phyloP scores from a whole-genome alignment of 2,329 filamentous ascomycete species.

The Furcasterigmium sp. region DNA sequence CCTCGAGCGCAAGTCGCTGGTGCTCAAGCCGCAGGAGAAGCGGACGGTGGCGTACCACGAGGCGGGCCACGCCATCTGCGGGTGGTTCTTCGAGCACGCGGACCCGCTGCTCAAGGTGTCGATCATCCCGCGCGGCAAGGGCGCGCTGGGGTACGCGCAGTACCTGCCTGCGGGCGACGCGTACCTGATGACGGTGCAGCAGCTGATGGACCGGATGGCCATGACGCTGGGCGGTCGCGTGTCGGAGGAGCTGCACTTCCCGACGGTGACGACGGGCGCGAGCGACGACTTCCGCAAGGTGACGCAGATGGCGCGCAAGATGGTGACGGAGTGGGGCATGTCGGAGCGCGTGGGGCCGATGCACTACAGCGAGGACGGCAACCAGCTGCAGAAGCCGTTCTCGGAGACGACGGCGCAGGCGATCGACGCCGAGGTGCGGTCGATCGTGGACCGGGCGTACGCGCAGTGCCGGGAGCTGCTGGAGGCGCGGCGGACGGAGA shows the following conservation, averaged over 20 bases:
- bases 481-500: constrained; percentile 77
- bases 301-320: constrained; percentile 88
- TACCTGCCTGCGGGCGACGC: constrained; percentile 90
- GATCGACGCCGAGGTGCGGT: constrained; percentile 86
- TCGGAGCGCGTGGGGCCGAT: constrained; percentile 88
- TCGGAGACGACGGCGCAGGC: constrained; percentile 88
- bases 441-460: constrained; percentile 90
- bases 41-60: constrained; percentile 96
- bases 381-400: constrained; percentile 89
- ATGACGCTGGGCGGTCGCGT: constrained; percentile 97
- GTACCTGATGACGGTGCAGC: constrained; percentile 91
- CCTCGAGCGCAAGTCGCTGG: constrained; percentile 93
- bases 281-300: constrained; percentile 99
- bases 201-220: constrained; percentile 98
- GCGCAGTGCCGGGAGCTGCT: constrained; percentile 82
- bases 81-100: constrained; percentile 96
- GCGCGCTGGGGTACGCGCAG: constrained; percentile 91
- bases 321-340: constrained; percentile 99
- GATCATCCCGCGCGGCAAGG: constrained; percentile 94
- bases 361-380: constrained; percentile 80
- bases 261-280: constrained; percentile 90
- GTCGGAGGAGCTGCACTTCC: constrained; percentile 93
- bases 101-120: constrained; percentile 97
- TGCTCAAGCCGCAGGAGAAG: constrained; percentile 91
- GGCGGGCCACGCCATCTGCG: constrained; percentile 95